Base-by-base conservation (phyloP, 208 protist genomes). In the Lotmaria passim region DNA sequence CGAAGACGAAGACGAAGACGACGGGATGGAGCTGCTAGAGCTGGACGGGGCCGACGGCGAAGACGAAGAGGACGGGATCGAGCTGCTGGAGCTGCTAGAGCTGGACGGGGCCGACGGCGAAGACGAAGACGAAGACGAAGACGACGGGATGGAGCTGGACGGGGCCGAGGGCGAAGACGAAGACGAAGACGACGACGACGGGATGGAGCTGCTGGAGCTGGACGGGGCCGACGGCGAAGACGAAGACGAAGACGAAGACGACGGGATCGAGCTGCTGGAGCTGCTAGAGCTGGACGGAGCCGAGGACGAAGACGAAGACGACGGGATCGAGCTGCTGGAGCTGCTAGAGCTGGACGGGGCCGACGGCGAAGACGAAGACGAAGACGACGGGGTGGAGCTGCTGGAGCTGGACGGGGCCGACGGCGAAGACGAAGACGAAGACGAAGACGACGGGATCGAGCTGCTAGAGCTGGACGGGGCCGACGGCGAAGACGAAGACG, bases 131-230 rank as follows among this genome's bases (percentile, higher is more conserved):
- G n/a, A 50, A 7, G 44, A 50, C 44, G 44, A 14, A 34, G 14
- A 30, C 0, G 33, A 2, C 41, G 24, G 17, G 11, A 23, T 4
- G 24, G 33, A 8, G 26, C 30, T 41, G 34, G 34, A 23, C 36
- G 0, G 33, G 24, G 50, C 24, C 24, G 23, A n/a, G n/a, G 57
- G 19, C 14, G 57, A 3, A 0, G 15, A 10, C 23, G 52, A 55
- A 2, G 50, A 47, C 15, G 38, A 61, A 12, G 53, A 70, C 12
- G 53, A 62, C 11, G 43, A 60, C 17, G 63, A 48, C n/a, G 60
- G 38, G 19, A 4, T 56, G 19, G 43, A 51, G 36, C 36, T 46
- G 62, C 50, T 58, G 0, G 39, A 59, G 39, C 30, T 62, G n/a
- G n/a, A n/a, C n/a, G n/a, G n/a, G n/a, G n/a, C n/a, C n/a, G n/a